These are phyloP conservation scores for Talaromyces sp. DNA, from an alignment of 2,329 filamentous ascomycete species.

Conservation along the genomic window DNA sequence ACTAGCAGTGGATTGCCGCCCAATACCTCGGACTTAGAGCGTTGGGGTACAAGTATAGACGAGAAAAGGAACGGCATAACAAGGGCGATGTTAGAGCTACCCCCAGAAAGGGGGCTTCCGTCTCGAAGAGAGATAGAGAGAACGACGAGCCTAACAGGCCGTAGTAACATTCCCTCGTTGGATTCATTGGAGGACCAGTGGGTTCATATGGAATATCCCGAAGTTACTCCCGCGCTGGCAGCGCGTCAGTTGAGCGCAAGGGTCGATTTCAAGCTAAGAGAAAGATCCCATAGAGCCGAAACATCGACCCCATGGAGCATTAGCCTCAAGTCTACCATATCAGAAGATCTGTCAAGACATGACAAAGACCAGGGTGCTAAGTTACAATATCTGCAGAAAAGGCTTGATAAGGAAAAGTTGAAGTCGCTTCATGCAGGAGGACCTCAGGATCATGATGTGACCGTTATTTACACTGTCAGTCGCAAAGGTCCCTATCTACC, in stretches of 20 bases:
- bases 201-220: not conserved
- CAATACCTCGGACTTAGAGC: not conserved
- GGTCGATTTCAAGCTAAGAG: not conserved
- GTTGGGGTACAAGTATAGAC: not conserved
- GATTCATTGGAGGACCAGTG: not conserved
- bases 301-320: not conserved
- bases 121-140: not conserved
- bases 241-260: not conserved
- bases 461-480: not conserved
- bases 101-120: not conserved
- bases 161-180: not conserved
- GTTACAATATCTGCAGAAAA: not conserved
- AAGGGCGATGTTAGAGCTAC: not conserved
- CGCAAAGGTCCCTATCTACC: not conserved
- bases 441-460: not conserved
- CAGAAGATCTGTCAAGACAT: not conserved
- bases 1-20: not conserved
- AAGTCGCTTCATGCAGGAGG: not conserved
- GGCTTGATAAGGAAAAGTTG: not conserved
- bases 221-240: not conserved
- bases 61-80: not conserved
- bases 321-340: not conserved
- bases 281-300: not conserved
- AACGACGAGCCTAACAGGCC: not conserved
- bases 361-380: not conserved